phyloP scores from a whole-genome alignment of 345 rosid genomes.

The Eucalyptus cladocalyx region DNA sequence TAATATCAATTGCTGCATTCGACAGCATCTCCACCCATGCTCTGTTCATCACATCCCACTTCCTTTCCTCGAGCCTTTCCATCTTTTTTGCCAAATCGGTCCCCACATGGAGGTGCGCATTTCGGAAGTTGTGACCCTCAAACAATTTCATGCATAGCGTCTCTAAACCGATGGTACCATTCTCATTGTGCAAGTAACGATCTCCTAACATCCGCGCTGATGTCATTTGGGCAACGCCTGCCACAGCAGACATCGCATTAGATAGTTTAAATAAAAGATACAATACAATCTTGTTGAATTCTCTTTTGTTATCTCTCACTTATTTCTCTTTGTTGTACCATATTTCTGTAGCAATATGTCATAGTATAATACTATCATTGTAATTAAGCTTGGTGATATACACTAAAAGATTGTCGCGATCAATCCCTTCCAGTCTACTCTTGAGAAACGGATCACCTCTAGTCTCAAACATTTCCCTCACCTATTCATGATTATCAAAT shows the following conservation, averaged over 20 bases:
- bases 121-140: too few relatives aligned
- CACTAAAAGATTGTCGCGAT: too few relatives aligned
- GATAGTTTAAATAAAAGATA: neutral
- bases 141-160: neutral
- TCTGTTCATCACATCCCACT: neutral
- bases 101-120: neutral
- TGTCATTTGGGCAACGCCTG: neutral
- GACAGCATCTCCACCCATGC: neutral
- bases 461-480: neutral
- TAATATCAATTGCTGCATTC: neutral
- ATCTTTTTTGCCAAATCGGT: neutral
- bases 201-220: rapidly evolving
- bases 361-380: too few relatives aligned
- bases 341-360: neutral
- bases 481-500: too few relatives aligned
- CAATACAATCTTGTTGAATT: too few relatives aligned
- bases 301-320: neutral
- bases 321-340: neutral
- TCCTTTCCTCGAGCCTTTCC: neutral
- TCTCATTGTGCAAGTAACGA: too few relatives aligned
- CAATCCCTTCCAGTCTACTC: neutral
- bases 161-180: neutral
- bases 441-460: neutral
- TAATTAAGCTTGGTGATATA: neutral
- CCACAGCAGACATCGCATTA: neutral